Percentiles rank a stretch among this genome's conserved stretches.
phyloP scores from a whole-genome alignment of 179 eudicot genomes.

The Drosera spatulata region DNA sequence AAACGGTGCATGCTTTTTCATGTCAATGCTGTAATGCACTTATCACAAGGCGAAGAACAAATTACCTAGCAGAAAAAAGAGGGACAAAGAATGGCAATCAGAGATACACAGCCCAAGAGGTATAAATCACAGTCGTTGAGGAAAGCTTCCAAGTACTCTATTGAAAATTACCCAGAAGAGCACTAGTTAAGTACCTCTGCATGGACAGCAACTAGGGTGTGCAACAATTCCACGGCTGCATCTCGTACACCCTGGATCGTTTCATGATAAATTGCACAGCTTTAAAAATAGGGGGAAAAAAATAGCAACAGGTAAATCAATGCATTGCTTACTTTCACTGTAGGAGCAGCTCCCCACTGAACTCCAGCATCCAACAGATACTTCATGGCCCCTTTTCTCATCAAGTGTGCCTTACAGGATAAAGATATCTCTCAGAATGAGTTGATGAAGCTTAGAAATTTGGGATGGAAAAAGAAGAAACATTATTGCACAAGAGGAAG shows the following conservation, averaged over 20 bases:
- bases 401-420: constrained; percentile 53
- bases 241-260: constrained; percentile 82
- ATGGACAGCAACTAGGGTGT: constrained; percentile 85
- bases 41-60: no score
- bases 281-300: constrained; percentile 1
- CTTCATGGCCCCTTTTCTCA: constrained; percentile 73
- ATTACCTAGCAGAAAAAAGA: no score
- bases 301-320: constrained; percentile 6
- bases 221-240: constrained; percentile 88
- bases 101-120: not conserved
- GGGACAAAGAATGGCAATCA: no score
- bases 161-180: not conserved
- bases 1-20: no score
- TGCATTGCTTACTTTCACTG: constrained; percentile 58
- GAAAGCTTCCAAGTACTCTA: not conserved
- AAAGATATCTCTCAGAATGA: not conserved
- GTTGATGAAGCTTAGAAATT: no score
- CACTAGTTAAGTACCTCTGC: constrained; percentile 57
- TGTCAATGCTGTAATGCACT: no score
- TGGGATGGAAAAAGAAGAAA: no score
- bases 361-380: constrained; percentile 90
- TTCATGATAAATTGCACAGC: not conserved
- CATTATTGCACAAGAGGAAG: no score
- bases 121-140: not conserved
- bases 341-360: constrained; percentile 88